A percentile compares a stretch with the other conserved stretches of the same genome.
phyloP scores from a whole-genome alignment of 2,329 filamentous ascomycete species.

The Fusarium redolens region DNA sequence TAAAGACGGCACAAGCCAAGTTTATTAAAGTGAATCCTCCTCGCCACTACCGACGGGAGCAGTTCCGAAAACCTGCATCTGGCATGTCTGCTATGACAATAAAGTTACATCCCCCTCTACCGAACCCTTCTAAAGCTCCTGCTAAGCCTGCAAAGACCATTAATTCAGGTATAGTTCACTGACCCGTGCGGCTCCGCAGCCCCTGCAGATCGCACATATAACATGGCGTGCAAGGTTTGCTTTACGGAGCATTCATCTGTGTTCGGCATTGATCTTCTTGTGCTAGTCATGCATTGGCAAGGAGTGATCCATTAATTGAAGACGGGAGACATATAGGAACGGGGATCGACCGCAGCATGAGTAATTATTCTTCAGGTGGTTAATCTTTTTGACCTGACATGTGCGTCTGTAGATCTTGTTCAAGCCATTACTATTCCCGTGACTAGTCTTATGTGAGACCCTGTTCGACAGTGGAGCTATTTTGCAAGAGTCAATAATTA shows the following conservation, averaged over 20 bases:
- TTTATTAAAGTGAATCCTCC: neutral
- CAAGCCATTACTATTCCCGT: neutral
- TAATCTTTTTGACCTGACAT: neutral
- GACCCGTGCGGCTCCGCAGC: slow-evolving; percentile 3
- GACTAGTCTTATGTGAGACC: slow-evolving; percentile 1
- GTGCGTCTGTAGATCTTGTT: neutral
- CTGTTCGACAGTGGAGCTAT: neutral
- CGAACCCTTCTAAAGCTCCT: neutral
- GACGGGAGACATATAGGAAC: neutral
- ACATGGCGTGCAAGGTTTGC: neutral
- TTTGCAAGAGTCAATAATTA: neutral
- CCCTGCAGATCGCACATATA: slow-evolving; percentile 4
- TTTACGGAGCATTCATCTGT: neutral
- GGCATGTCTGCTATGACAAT: neutral
- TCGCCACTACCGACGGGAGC: neutral
- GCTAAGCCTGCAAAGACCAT: neutral
- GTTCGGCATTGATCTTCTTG: neutral
- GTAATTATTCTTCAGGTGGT: neutral
- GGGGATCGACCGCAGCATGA: neutral
- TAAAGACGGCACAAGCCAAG: neutral
- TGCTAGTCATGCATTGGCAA: neutral
- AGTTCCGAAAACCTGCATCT: neutral
- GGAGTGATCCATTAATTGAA: neutral
- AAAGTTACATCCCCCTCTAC: neutral
- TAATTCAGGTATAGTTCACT: neutral